Conservation (phyloP, 1,139 yeast genomes). For the Debaryomyces fabryi region DNA sequence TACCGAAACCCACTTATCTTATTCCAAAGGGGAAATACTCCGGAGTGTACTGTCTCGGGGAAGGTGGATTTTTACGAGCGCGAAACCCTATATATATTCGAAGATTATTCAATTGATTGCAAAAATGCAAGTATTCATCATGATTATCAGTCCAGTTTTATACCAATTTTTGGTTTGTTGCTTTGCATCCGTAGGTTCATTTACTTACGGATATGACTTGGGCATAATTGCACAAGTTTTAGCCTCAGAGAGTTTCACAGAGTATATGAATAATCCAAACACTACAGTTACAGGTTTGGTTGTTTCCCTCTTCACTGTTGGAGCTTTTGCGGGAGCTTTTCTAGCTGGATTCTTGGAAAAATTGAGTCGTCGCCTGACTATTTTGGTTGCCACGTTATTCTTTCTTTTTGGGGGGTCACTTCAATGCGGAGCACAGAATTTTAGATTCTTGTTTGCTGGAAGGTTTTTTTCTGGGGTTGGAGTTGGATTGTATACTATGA, state of each 20-base stretch:
- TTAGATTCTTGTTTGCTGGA: slow-evolving; percentile 28
- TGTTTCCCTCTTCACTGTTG: slow-evolving; percentile 31
- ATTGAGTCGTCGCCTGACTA: slow-evolving; percentile 2
- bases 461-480: slow-evolving; percentile 27
- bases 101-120: background rate
- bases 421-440: slow-evolving; percentile 17
- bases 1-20: background rate
- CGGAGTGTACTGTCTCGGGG: background rate
- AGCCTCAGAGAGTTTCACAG: slow-evolving; percentile 24
- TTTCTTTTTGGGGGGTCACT: slow-evolving; percentile 15
- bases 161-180: slow-evolving; percentile 31
- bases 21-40: background rate
- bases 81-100: background rate
- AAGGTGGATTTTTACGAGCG: background rate
- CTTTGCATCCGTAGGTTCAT: slow-evolving; percentile 29
- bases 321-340: slow-evolving; percentile 31
- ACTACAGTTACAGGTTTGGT: slow-evolving; percentile 26
- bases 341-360: slow-evolving; percentile 12
- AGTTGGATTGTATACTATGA: slow-evolving; percentile 26
- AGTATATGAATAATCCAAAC: slow-evolving; percentile 20
- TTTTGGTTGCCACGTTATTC: slow-evolving; percentile 14
- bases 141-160: slow-evolving; percentile 23
- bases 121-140: slow-evolving; percentile 11
- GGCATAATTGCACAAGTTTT: slow-evolving; percentile 28
- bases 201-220: slow-evolving; percentile 30